Evolutionary conservation across 2,329 filamentous ascomycete genomes (phyloP), one percentile per base, ranked within the genome.

Genomic region (Plectosphaerella plurivora): DNA sequence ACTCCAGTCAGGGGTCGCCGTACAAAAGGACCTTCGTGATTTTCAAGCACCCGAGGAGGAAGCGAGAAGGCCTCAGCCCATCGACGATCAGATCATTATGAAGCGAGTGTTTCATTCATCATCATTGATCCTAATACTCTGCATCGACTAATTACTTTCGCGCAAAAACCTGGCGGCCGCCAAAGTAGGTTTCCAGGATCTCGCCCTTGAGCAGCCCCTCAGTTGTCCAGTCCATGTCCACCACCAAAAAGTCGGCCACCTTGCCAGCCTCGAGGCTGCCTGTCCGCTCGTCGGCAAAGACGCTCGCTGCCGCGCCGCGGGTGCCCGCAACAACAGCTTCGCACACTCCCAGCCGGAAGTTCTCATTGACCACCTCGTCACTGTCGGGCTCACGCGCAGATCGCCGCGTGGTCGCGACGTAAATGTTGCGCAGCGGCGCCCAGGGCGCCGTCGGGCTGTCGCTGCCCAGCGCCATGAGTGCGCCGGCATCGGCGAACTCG

Each of bases 361-460:
- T 66, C 4, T 70, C 70, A 56, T 84, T 84, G 0, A 82, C 72
- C 0, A 69, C 67, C 5, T 66, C 67, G 36, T 70, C 62, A 25
- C 64, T 57, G 1, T 64, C 65, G 0, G 74, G 75, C 56, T 83
- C 74, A 5, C 78, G 66, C 8, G 78, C 79, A 1, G 79, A 82
- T 42, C 71, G 72, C 39, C 83, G 69, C 18, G 81, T 86, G 2
- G 81, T 79, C 0, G 79, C 82, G 4, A 82, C 73, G 60, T 84
- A 84, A 6, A 84, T 57, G 53, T 86, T 86, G 3, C 70, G 72
- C 44, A 84, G 66, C 8, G 81, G 74, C 1, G 70, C 61, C 57
- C 81, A 75, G 2, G 79, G 79, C 2, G 83, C 82, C 0, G 82
- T 85, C 0, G 82, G 82, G 0, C 79, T 73, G 57, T 86, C 83